These are phyloP conservation scores for Corylus avellana DNA, from an alignment of 306 rosid genomes.

Conservation along the genomic window DNA sequence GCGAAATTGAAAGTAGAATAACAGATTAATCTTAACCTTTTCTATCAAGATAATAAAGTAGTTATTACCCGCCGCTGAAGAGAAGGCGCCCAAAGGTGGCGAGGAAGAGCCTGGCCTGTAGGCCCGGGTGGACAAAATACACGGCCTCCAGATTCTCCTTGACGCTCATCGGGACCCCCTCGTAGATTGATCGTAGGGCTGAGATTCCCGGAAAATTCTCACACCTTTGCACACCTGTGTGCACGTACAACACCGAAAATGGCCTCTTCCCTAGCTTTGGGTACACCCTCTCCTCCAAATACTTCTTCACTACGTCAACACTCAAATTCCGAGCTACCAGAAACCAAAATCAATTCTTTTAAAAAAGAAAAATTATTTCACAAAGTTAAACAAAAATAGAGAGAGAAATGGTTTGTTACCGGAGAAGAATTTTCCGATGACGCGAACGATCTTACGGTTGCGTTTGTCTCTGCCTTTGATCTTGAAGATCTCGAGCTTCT, in stretches of 20 bases:
- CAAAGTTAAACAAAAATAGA: not conserved
- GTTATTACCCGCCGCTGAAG: constrained; percentile 69
- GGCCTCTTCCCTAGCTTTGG: constrained; percentile 60
- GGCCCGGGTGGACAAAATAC: constrained; percentile 77
- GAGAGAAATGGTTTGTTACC: constrained; percentile 34
- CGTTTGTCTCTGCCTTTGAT: constrained; percentile 82
- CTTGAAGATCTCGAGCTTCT: constrained; percentile 65
- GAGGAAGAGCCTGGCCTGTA: constrained; percentile 82
- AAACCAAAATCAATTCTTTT: not conserved
- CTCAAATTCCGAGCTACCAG: constrained; percentile 63
- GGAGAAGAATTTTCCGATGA: constrained; percentile 81
- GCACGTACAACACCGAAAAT: constrained; percentile 72
- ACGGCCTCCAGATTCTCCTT: constrained; percentile 78
- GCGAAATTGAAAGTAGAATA: no score
- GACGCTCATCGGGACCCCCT: constrained; percentile 68
- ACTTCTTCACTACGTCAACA: constrained; percentile 60
- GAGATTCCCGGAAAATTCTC: constrained; percentile 92
- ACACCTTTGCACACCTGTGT: constrained; percentile 72
- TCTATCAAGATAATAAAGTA: not conserved
- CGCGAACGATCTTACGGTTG: constrained; percentile 73
- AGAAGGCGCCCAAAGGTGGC: constrained; percentile 89
- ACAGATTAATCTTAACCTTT: no score
- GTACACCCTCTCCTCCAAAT: constrained; percentile 69
- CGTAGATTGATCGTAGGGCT: constrained; percentile 72
- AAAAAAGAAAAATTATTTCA: not conserved